Percentiles rank a stretch among this genome's conserved stretches.
phyloP scores from a whole-genome alignment of 495 filamentous ascomycete genomes.

The Daldinia concentrica region DNA sequence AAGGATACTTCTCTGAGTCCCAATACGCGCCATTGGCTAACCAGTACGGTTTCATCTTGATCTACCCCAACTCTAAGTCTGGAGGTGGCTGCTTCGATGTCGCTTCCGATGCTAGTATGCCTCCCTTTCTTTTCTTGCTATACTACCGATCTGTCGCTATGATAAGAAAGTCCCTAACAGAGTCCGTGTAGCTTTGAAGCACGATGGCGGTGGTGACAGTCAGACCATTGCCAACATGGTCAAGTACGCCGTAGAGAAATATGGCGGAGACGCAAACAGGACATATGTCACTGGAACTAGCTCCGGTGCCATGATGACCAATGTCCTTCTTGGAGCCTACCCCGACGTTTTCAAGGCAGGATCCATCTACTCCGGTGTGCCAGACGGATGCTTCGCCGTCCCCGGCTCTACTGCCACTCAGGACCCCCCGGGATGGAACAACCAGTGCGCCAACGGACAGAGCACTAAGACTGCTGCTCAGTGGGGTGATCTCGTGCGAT shows the following conservation, averaged over 20 bases:
- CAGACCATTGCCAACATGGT: constrained; percentile 70
- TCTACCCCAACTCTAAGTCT: constrained; percentile 52
- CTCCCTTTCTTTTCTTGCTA: background rate
- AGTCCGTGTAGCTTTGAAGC: constrained; percentile 53
- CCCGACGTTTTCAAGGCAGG: constrained; percentile 63
- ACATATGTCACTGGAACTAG: constrained; percentile 62
- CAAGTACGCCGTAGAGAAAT: constrained; percentile 58
- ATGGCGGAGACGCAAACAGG: constrained; percentile 58
- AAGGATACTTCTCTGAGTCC: constrained; percentile 58
- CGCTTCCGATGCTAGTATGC: constrained; percentile 45
- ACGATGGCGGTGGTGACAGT: constrained; percentile 66
- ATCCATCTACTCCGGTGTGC: constrained; percentile 60
- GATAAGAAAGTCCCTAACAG: background rate
- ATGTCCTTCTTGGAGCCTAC: constrained; percentile 59
- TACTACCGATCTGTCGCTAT: constrained; percentile 13
- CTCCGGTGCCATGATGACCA: constrained; percentile 69
- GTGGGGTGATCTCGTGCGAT: constrained; percentile 60
- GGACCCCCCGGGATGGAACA: constrained; percentile 60
- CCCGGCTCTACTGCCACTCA: constrained; percentile 53
- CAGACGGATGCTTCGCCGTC: constrained; percentile 60
- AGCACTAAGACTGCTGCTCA: constrained; percentile 54
- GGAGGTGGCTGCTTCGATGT: constrained; percentile 49
- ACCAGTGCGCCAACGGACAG: constrained; percentile 57
- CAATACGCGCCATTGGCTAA: constrained; percentile 50
- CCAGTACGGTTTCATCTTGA: constrained; percentile 41